These are phyloP conservation scores for Paracoccidioides lutzii DNA, from an alignment of 2,329 filamentous ascomycete species.

Conservation along the genomic window DNA sequence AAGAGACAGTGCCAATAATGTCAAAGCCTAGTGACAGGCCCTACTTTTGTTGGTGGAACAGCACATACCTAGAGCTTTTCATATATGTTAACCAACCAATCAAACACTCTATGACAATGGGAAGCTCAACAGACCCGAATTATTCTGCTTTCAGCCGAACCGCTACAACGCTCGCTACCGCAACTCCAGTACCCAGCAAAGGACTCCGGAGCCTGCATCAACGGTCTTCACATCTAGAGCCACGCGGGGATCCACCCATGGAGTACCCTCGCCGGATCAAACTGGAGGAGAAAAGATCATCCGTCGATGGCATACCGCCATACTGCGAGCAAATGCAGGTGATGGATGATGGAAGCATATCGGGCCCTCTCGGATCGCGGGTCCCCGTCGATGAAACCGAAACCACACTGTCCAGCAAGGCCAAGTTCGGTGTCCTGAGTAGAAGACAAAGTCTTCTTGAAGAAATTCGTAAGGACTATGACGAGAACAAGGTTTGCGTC, in stretches of 20 bases:
- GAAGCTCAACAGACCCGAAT: constrained; percentile 3
- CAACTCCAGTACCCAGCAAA: constrained; percentile 8
- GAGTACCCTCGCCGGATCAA: constrained; percentile 49
- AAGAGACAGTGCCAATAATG: constrained; percentile 24
- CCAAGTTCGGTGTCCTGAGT: too few relatives aligned
- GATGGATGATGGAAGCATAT: constrained; percentile 37
- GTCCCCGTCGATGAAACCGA: neutral
- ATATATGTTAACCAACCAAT: constrained; percentile 42
- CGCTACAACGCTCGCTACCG: constrained; percentile 13
- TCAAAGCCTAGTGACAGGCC: constrained; percentile 45
- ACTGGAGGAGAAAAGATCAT: constrained; percentile 49
- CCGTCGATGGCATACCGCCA: constrained; percentile 31
- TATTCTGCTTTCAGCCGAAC: constrained; percentile 6
- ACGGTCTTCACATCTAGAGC: constrained; percentile 9
- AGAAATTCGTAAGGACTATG: neutral
- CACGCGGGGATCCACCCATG: neutral
- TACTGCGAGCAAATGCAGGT: constrained; percentile 56
- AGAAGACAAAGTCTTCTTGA: neutral
- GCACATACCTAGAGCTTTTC: constrained; percentile 53
- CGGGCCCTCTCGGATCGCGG: neutral
- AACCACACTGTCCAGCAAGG: constrained; percentile 11
- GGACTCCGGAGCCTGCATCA: constrained; percentile 12
- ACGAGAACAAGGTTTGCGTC: constrained; percentile 4
- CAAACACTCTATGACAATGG: neutral
- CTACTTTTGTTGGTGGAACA: constrained; percentile 61